Base-by-base conservation (phyloP, 495 filamentous ascomycete genomes). In the Annulohypoxylon moriforme region DNA sequence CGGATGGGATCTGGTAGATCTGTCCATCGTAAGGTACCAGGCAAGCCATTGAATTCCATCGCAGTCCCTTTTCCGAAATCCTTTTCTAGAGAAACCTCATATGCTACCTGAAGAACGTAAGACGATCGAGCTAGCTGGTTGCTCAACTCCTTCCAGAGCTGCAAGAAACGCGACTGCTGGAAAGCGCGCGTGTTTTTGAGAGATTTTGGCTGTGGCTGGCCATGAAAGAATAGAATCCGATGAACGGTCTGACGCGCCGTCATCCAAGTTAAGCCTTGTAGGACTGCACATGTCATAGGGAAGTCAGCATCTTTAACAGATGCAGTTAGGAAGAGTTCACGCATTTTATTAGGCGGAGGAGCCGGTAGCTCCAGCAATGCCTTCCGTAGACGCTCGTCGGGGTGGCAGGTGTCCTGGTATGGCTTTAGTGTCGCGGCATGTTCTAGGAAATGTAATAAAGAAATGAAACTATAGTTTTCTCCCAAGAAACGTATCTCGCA, bases 301-400 rank as follows among this genome's bases (percentile, higher is more conserved):
- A 77, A 75, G 31, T 83, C 79, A 27, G 29, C 55, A 16, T 79
- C 76, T 13, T 66, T 59, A 24, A 84, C 78, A 10, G 78, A 53
- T 1, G 79, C 77, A 0, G 81, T 80, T 47, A 85, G 73, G 52
- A 84, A 83, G 14, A 84, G 73, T 52, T 86, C 84, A 69, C 82
- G 73, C 71, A 82, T 79, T 59, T 24, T 61, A 27, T 24, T 61
- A 27, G 36, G 34, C 27, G 22, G 20, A 29, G 14, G 22, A n/a
- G 13, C 34, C 34, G 27, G 36, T 33, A 36, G 29, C 27, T 3
- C 14, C 25, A 14, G 49, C 10, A 16, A 29, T 7, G 3, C 24
- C 25, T 31, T 31, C 13, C 2, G 14, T 31, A 5, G 49, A 53
- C 24, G 49, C 20, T 38, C 8, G 18, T 27, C 40, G 36, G 25